Percentiles rank a stretch among this genome's conserved stretches.
phyloP scores from a whole-genome alignment of 306 rosid species.

The Castanea mollissima region DNA sequence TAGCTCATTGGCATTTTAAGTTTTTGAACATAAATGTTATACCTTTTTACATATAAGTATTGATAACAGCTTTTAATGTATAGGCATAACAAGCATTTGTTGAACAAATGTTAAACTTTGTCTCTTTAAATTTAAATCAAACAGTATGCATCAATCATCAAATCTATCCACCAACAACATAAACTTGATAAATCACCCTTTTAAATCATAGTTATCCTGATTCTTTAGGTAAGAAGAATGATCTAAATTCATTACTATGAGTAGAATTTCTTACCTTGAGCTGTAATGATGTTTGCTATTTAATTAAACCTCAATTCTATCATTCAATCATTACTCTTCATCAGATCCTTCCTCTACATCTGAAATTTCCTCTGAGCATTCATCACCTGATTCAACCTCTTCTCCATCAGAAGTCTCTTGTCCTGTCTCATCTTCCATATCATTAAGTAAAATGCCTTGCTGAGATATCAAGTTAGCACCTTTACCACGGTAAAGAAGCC shows the following conservation, averaged over 20 bases:
- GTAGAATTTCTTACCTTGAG: constrained; percentile 23
- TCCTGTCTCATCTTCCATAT: constrained; percentile 30
- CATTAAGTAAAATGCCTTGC: constrained; percentile 26
- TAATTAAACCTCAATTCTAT: constrained; percentile 5
- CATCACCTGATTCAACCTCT: constrained; percentile 37
- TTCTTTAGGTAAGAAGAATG: background rate
- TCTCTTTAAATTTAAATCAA: background rate
- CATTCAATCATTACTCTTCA: constrained; percentile 26
- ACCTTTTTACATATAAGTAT: background rate
- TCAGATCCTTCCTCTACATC: constrained; percentile 35
- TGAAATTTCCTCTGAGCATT: constrained; percentile 43
- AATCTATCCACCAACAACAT: background rate
- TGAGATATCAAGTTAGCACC: constrained; percentile 44
- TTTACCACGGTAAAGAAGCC: constrained; percentile 65
- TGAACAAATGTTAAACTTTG: background rate
- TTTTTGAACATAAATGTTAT: background rate
- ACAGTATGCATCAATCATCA: background rate
- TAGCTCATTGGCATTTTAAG: background rate
- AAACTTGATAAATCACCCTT: background rate
- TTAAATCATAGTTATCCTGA: background rate
- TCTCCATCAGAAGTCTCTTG: constrained; percentile 41
- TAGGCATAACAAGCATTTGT: background rate
- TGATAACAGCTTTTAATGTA: background rate
- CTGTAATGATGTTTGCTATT: background rate
- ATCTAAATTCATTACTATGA: background rate